Percentiles rank a stretch among this genome's conserved stretches.
Conservation (phyloP, 139 green algal genomes). For the Coelastrella sp. region DNA sequence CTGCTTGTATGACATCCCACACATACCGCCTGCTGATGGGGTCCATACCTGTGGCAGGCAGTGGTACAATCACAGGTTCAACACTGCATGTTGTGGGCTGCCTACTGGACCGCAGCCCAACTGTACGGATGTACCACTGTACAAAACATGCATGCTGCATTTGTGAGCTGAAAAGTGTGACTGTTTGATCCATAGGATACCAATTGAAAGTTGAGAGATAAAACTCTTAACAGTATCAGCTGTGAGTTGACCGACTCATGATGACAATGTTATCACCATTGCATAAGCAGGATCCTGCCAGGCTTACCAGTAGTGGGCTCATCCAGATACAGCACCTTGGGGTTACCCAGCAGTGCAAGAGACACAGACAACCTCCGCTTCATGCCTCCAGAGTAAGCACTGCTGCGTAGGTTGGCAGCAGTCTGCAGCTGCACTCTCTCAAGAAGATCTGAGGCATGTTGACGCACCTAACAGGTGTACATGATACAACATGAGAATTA, state of each 20-base stretch:
- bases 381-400: conserved; percentile 87
- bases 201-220: too few species aligned
- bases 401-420: conserved; percentile 54
- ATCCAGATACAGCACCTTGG: conserved; percentile 94
- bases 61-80: background rate
- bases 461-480: background rate
- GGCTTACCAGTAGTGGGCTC: conserved; percentile 91
- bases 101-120: too few species aligned
- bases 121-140: too few species aligned
- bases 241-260: too few species aligned
- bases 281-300: too few species aligned
- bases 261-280: too few species aligned
- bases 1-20: conserved; percentile 93
- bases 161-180: too few species aligned
- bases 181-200: too few species aligned
- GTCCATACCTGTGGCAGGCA: conserved; percentile 60
- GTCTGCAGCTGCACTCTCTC: conserved; percentile 66
- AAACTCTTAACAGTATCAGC: too few species aligned
- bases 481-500: background rate
- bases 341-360: conserved; percentile 91
- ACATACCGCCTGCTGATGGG: conserved; percentile 88
- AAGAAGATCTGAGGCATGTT: background rate
- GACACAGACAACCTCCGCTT: conserved; percentile 87
- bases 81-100: too few species aligned
- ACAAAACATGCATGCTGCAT: too few species aligned